phyloP scores from a whole-genome alignment of 2,329 filamentous ascomycete genomes.

The Pseudogymnoascus sp. region DNA sequence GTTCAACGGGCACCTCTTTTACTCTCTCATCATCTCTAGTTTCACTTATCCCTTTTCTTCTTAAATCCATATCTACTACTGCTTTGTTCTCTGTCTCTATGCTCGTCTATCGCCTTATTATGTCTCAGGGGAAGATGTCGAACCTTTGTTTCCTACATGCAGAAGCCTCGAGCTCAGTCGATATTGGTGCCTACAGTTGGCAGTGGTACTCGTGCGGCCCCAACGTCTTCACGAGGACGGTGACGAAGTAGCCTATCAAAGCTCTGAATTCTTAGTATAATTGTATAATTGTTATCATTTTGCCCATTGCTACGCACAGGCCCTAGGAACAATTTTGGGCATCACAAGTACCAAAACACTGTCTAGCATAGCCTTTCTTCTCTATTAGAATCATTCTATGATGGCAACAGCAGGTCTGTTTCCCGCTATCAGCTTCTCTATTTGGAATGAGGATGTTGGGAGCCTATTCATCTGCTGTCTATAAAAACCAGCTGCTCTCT shows the following conservation, averaged over 20 bases:
- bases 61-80: too few relatives aligned
- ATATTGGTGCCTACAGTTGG: neutral
- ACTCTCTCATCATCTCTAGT: neutral
- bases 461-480: neutral
- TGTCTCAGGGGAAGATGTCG: neutral
- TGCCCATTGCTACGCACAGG: neutral
- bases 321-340: neutral
- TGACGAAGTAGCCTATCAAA: neutral
- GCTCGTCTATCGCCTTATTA: neutral
- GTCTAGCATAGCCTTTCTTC: neutral
- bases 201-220: neutral
- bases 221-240: neutral
- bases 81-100: neutral
- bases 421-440: neutral
- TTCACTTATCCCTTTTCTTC: neutral
- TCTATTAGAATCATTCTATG: neutral
- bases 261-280: neutral
- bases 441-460: neutral
- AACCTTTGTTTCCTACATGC: neutral
- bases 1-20: neutral
- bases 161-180: neutral
- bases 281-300: neutral
- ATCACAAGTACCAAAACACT: neutral
- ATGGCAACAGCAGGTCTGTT: neutral
- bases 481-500: neutral